Conservation (phyloP, 257 asterid species). For the Cordia subcordata region DNA sequence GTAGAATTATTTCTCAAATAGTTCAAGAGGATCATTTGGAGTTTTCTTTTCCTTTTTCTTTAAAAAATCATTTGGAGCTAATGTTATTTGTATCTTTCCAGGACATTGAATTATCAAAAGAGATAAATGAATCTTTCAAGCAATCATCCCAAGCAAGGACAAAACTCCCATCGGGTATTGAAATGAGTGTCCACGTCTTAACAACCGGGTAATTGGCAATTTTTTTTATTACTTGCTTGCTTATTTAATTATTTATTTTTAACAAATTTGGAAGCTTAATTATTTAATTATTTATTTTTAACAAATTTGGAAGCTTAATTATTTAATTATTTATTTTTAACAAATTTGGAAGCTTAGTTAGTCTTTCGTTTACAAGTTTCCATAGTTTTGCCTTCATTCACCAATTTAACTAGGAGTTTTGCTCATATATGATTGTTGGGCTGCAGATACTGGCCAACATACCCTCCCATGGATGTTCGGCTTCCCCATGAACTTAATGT, state of each 20-base stretch:
- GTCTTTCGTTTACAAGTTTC: background rate
- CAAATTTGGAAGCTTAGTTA: too few species aligned
- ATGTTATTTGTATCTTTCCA: slow-evolving; percentile 21
- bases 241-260: background rate
- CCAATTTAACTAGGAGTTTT: background rate
- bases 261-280: too few species aligned
- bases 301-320: background rate
- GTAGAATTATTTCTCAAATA: too few species aligned
- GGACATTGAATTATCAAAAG: slow-evolving; percentile 95
- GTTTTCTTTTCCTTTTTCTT: background rate
- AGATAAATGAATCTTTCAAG: slow-evolving; percentile 95
- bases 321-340: background rate
- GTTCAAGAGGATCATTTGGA: too few species aligned
- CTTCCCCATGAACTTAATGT: slow-evolving; percentile 93
- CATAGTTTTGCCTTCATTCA: background rate
- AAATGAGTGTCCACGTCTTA: slow-evolving; percentile 97
- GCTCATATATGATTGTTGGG: slow-evolving; percentile 10
- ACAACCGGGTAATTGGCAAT: slow-evolving; percentile 71
- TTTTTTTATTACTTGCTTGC: background rate
- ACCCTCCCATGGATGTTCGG: slow-evolving; percentile 98
- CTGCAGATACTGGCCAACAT: slow-evolving; percentile 97
- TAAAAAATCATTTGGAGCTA: background rate
- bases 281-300: background rate
- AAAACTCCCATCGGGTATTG: slow-evolving; percentile 97
- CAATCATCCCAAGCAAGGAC: slow-evolving; percentile 99